phyloP scores from a whole-genome alignment of 805 yeast genomes.

The Pichia eremophila region DNA sequence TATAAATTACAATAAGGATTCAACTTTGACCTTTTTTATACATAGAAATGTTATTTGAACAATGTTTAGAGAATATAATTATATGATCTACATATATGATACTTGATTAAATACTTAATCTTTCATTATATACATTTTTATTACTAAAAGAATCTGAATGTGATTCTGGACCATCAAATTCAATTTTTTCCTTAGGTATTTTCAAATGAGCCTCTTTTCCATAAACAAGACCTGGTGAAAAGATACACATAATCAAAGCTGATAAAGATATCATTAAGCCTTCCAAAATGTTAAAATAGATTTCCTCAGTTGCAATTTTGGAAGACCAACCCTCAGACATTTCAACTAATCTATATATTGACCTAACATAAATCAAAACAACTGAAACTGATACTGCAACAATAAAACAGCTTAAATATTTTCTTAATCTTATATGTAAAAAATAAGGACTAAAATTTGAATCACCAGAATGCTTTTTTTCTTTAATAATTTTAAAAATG shows the following conservation, averaged over 20 bases:
- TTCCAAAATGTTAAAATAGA: slow-evolving; percentile 48
- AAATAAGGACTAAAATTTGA: slow-evolving; percentile 27
- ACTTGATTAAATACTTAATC: too few relatives aligned
- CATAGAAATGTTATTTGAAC: too few relatives aligned
- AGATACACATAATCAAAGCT: slow-evolving; percentile 33
- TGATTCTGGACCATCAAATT: too few relatives aligned
- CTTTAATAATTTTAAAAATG: slow-evolving; percentile 28
- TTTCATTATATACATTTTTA: too few relatives aligned
- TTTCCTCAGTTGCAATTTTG: slow-evolving; percentile 46
- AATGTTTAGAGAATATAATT: too few relatives aligned
- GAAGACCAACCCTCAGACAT: slow-evolving; percentile 65
- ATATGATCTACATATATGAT: too few relatives aligned
- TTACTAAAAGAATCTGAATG: too few relatives aligned
- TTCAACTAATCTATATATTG: slow-evolving; percentile 64
- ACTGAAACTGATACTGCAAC: slow-evolving; percentile 36
- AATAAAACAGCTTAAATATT: slow-evolving; percentile 34
- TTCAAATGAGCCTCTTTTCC: slow-evolving; percentile 3
- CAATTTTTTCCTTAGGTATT: neutral
- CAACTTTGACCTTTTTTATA: too few relatives aligned
- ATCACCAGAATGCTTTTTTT: slow-evolving; percentile 15
- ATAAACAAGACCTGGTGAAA: slow-evolving; percentile 55
- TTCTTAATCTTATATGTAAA: slow-evolving; percentile 25
- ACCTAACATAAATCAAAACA: slow-evolving; percentile 49
- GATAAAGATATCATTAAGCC: slow-evolving; percentile 49
- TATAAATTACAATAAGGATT: too few relatives aligned